Base-by-base conservation (phyloP, 495 filamentous ascomycete species). In the Hypoxylon trugodes region DNA sequence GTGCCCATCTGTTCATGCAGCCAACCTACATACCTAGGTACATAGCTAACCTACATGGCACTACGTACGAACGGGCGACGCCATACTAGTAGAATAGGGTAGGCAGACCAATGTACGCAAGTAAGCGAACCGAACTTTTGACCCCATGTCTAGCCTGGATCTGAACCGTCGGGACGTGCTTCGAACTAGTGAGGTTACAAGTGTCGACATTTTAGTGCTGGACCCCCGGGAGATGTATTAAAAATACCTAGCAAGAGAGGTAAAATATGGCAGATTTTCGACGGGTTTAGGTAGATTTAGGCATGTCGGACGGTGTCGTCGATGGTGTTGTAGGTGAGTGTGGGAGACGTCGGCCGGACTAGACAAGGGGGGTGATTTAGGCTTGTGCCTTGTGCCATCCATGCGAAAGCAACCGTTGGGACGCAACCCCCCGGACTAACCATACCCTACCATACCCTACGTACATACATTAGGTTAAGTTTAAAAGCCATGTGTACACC, bases 341-440 rank as follows among this genome's bases (percentile, higher is more conserved):
- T 72, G 69, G 69, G 46, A 72, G 69, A 72, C 66, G 26, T 15
- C 55, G 59, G 59, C 33, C 51, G 60, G 51, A 69, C 69, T 72
- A 72, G 69, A 72, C 69, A 72, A 72, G 69, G 69, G 68, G 62
- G 56, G n/a, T n/a, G n/a, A n/a, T n/a, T 49, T 43, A 38, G 59
- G 53, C 42, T 53, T 35, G 53, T 33, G n/a, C n/a, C n/a, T n/a
- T 25, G n/a, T 52, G 46, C 36, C 36, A 43, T 45, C 26, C 32
- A 22, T 35, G 51, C 53, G 32, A n/a, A n/a, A n/a, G n/a, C n/a
- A n/a, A n/a, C 48, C 61, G 53, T 41, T 58, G 37, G 42, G 13
- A 52, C 53, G 37, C 32, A 53, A 50, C 35, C 47, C 61, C 53
- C n/a, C n/a, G n/a, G n/a, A n/a, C n/a, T n/a, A n/a, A n/a, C n/a